Conservation (phyloP, 2,329 filamentous ascomycete species). For the Zymoseptoria tritici region DNA sequence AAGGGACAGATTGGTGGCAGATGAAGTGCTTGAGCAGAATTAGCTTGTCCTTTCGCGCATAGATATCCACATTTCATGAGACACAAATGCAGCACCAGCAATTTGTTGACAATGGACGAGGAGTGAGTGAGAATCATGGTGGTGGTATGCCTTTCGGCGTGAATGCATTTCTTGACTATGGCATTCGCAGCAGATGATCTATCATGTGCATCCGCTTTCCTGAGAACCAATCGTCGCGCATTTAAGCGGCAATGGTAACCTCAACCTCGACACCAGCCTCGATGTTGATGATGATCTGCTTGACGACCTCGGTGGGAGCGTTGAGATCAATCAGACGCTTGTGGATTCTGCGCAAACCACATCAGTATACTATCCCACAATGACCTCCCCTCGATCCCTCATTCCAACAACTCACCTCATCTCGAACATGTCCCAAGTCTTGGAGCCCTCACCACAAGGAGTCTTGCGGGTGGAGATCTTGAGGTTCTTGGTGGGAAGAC, state of each 20-base stretch:
- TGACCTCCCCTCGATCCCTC: not conserved
- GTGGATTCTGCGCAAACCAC: constrained; percentile 23
- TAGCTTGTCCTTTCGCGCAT: not conserved
- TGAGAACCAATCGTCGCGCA: not conserved
- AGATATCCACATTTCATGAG: not conserved
- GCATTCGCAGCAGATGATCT: not conserved
- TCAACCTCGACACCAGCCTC: constrained; percentile 90
- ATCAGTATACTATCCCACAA: constrained; percentile 1
- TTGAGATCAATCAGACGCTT: constrained; percentile 53
- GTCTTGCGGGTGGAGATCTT: constrained; percentile 98
- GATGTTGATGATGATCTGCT: constrained; percentile 95
- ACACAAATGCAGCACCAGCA: not conserved
- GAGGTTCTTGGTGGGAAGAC: constrained; percentile 93
- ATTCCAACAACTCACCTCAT: constrained; percentile 76
- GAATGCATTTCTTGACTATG: not conserved
- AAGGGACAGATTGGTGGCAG: constrained; percentile 46
- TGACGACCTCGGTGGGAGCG: constrained; percentile 95
- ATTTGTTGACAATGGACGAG: not conserved
- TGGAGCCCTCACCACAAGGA: constrained; percentile 98
- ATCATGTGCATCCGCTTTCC: not conserved
- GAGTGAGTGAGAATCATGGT: not conserved
- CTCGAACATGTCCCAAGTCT: constrained; percentile 99
- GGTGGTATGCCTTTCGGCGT: not conserved
- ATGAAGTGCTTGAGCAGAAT: no score
- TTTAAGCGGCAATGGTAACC: constrained; percentile 80